Evolutionary conservation across 2,329 filamentous ascomycete genomes (phyloP).

Genomic region (Gliomastix tumulicola): DNA sequence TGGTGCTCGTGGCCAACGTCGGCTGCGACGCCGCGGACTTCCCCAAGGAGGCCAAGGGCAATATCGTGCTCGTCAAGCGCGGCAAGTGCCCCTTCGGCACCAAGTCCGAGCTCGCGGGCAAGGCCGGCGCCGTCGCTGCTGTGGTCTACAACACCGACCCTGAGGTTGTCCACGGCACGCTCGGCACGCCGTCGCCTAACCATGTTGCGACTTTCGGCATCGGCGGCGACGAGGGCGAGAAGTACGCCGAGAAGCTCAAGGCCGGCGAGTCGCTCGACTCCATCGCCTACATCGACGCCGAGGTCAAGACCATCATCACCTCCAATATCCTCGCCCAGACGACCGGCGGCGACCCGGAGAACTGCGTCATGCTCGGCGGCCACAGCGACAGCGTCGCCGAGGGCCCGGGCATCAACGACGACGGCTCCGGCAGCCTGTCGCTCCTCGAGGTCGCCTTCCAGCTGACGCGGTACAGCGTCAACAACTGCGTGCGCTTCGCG

Average conservation of each 20-base stretch:
- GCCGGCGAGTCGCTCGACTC: slow-evolving; percentile 40
- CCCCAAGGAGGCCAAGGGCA: slow-evolving; percentile 47
- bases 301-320: slow-evolving; percentile 45
- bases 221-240: slow-evolving; percentile 42
- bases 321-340: slow-evolving; percentile 60
- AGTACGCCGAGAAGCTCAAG: slow-evolving; percentile 46
- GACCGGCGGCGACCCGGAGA: slow-evolving; percentile 47
- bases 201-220: slow-evolving; percentile 42
- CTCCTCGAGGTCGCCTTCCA: slow-evolving; percentile 57
- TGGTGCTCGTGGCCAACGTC: slow-evolving; percentile 53
- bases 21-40: slow-evolving; percentile 62
- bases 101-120: slow-evolving; percentile 63
- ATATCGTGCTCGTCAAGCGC: slow-evolving; percentile 64
- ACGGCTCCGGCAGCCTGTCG: slow-evolving; percentile 60
- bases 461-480: slow-evolving; percentile 48
- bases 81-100: slow-evolving; percentile 65
- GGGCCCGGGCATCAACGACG: slow-evolving; percentile 71
- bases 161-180: slow-evolving; percentile 58
- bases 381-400: slow-evolving; percentile 57
- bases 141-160: slow-evolving; percentile 69
- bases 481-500: slow-evolving; percentile 60
- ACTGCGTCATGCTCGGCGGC: slow-evolving; percentile 59
- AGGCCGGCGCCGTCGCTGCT: slow-evolving; percentile 62
- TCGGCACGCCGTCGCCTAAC: slow-evolving; percentile 54
- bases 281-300: slow-evolving; percentile 53